Evolutionary conservation across 257 asterid genomes (phyloP).

Genomic region (Solanum bulbocastanum): DNA sequence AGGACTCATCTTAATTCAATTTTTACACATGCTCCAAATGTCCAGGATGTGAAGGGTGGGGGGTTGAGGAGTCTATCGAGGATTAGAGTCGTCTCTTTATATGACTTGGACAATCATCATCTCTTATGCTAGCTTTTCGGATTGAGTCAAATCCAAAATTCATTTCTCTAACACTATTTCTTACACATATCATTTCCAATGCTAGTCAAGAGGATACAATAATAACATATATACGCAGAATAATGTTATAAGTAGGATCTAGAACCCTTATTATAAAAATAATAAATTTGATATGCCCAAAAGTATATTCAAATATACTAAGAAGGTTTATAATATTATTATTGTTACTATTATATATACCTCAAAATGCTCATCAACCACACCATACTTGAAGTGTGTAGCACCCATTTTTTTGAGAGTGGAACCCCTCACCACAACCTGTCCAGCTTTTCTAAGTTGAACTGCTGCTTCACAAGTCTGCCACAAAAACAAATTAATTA

Average conservation of each 20-base stretch:
- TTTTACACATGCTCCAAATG: too few species aligned
- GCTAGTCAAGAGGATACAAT: not conserved
- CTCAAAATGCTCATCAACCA: constrained; percentile 74
- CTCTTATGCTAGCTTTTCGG: not conserved
- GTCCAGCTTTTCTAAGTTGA: constrained; percentile 72
- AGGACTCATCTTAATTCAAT: not conserved
- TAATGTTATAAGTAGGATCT: not conserved
- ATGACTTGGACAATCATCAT: not conserved
- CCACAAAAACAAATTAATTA: not conserved
- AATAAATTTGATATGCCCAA: not conserved
- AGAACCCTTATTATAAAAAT: not conserved
- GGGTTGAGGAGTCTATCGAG: not conserved
- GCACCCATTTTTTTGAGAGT: constrained; percentile 56
- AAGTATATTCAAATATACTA: not conserved
- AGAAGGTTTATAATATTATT: not conserved
- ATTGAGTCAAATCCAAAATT: too few species aligned
- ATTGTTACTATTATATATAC: constrained; percentile 10
- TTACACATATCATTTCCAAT: not conserved
- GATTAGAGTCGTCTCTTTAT: not conserved
- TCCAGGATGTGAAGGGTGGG: not conserved
- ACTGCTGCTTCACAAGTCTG: constrained; percentile 89
- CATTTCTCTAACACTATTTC: not conserved
- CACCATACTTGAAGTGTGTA: constrained; percentile 55
- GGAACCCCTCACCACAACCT: constrained; percentile 60
- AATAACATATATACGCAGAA: not conserved